These are phyloP conservation scores for Typha latifolia DNA, from an alignment of 176 grass and related monocot genomes.

Conservation along the genomic window DNA sequence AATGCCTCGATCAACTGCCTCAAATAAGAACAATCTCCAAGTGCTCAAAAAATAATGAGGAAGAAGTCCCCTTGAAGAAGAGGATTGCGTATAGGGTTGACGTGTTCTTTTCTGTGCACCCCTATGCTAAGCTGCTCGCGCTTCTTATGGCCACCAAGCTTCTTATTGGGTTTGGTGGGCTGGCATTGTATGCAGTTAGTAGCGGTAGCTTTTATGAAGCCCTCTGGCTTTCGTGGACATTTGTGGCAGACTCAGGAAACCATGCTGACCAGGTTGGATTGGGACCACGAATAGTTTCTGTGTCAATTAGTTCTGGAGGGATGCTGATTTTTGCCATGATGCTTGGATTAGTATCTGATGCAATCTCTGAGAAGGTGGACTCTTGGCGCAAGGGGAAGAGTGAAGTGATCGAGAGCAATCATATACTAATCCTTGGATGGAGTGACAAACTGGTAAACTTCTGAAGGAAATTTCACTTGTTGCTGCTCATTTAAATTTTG, in stretches of 20 bases:
- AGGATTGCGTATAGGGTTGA: constrained; percentile 84
- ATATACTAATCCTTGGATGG: constrained; percentile 98
- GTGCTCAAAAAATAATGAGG: constrained; percentile 25
- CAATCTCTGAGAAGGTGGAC: constrained; percentile 98
- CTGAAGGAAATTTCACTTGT: constrained; percentile 9
- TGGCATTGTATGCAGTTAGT: constrained; percentile 67
- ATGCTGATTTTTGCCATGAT: constrained; percentile 98
- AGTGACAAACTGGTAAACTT: constrained; percentile 90
- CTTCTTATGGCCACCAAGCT: constrained; percentile 70
- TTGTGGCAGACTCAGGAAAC: constrained; percentile 98
- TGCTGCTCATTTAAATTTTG: constrained; percentile 4
- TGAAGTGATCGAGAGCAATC: constrained; percentile 92
- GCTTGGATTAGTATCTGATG: constrained; percentile 98
- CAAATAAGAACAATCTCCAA: constrained; percentile 16
- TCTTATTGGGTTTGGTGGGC: constrained; percentile 71
- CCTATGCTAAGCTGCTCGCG: constrained; percentile 85
- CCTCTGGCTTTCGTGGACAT: constrained; percentile 98
- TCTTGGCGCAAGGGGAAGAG: constrained; percentile 98
- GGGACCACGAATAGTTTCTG: constrained; percentile 77
- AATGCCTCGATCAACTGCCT: constrained; percentile 47
- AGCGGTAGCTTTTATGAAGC: constrained; percentile 67
- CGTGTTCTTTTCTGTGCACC: constrained; percentile 91
- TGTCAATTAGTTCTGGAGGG: constrained; percentile 81
- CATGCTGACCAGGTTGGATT: constrained; percentile 85
- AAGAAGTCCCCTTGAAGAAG: constrained; percentile 82